phyloP scores from a whole-genome alignment of 768 basidiomycete species.

The Lentinula aciculospora region DNA sequence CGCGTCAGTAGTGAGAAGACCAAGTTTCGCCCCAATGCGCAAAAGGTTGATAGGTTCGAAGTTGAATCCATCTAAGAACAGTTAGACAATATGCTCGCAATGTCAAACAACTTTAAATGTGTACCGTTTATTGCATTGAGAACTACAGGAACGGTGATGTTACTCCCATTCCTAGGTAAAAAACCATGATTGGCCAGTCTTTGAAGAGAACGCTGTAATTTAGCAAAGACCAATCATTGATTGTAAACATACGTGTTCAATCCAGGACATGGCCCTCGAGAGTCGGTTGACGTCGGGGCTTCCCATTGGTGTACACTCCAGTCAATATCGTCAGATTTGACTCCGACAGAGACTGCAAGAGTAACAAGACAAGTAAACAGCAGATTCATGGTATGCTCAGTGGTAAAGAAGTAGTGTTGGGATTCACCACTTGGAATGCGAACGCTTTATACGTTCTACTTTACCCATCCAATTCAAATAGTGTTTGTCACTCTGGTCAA shows the following conservation, averaged over 20 bases:
- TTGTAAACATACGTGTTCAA: constrained; percentile 5
- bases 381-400: not conserved
- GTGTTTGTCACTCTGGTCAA: too few species aligned
- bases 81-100: not conserved
- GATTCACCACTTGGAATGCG: too few species aligned
- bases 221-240: not conserved
- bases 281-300: constrained; percentile 1
- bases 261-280: constrained; percentile 7
- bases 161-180: constrained; percentile 8
- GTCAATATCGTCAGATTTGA: not conserved
- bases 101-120: not conserved
- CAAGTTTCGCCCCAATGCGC: constrained; percentile 9
- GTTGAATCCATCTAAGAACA: not conserved
- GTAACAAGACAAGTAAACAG: not conserved
- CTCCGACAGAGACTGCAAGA: not conserved
- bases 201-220: not conserved
- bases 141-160: constrained; percentile 5
- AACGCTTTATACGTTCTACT: too few species aligned
- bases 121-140: constrained; percentile 6
- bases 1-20: constrained; percentile 12
- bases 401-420: not conserved
- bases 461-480: too few species aligned
- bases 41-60: not conserved
- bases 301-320: constrained; percentile 3
- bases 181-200: constrained; percentile 10